Percentiles rank a stretch among this genome's conserved stretches.
Conservation (phyloP, 2,329 filamentous ascomycete species). For the Aschersonia sp. region DNA sequence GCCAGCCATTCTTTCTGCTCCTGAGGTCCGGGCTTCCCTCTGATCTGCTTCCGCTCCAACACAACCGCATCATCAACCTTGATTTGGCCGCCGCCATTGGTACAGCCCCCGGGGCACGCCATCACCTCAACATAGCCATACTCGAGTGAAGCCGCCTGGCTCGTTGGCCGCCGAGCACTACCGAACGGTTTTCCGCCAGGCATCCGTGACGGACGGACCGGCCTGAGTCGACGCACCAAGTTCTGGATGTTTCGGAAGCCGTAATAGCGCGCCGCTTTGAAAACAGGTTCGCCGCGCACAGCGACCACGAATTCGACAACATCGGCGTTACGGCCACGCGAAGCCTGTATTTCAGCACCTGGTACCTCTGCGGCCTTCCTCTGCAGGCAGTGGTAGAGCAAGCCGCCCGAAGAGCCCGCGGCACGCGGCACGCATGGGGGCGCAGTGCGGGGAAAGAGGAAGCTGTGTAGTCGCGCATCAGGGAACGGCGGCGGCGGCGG, state of each 20-base stretch:
- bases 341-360: slow-evolving; percentile 55
- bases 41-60: slow-evolving; percentile 29
- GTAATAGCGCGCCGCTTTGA: slow-evolving; percentile 83
- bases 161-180: slow-evolving; percentile 36
- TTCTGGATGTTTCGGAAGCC: slow-evolving; percentile 98
- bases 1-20: slow-evolving; percentile 80
- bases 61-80: slow-evolving; percentile 69
- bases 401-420: slow-evolving; percentile 76
- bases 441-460: slow-evolving; percentile 51
- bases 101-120: slow-evolving; percentile 97
- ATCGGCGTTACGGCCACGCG: slow-evolving; percentile 75
- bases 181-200: slow-evolving; percentile 56
- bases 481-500: slow-evolving; percentile 44
- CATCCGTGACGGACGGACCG: slow-evolving; percentile 61
- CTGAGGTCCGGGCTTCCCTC: slow-evolving; percentile 49
- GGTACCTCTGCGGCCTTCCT: slow-evolving; percentile 57
- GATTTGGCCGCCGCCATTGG: slow-evolving; percentile 91
- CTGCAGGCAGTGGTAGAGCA: slow-evolving; percentile 71
- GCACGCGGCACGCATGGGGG: slow-evolving; percentile 30
- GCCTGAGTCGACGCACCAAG: slow-evolving; percentile 81
- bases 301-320: slow-evolving; percentile 73
- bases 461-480: slow-evolving; percentile 52
- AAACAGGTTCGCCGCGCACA: slow-evolving; percentile 40
- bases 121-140: slow-evolving; percentile 97
- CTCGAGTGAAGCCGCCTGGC: slow-evolving; percentile 39